Evolutionary conservation across 176 grass and related monocot genomes (phyloP), one percentile per base, ranked within the genome.

Genomic region (Phragmites australis): DNA sequence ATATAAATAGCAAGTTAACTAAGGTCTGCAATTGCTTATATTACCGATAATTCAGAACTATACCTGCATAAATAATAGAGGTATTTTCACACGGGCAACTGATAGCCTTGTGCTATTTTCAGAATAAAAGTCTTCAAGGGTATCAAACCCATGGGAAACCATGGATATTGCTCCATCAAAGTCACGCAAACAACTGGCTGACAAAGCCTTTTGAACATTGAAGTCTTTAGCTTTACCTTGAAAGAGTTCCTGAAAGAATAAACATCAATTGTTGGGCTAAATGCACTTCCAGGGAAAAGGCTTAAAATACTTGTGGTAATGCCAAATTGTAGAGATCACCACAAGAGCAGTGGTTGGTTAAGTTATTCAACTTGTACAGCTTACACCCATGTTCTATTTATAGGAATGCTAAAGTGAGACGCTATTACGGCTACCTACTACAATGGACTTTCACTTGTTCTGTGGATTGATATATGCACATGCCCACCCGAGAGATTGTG

Each of bases 91-190:
- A 47, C 32, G 25, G 19, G 72, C 12, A 81, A 94, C 48, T 44
- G 71, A 85, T 11, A 80, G 52, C 59, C 85, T 90, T 77, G 90
- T 92, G 63, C 86, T 94, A 68, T 68, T 90, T 77, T 89, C 61
- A 32, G 77, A 74, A 85, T 97, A 97, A 70, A 97, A 97, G 12
- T 90, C 88, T 59, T 94, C 92, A 81, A 94, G 54, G 56, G 48
- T 82, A 79, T 82, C 49, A 72, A 83, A 97, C 43, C 92, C 95
- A 89, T 92, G 86, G 59, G 95, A 87, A 88, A 97, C 46, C 81
- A 92, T 92, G 22, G 95, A 97, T 90, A 97, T 87, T 60, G 90
- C 85, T 83, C 47, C 78, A 88, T 97, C 95, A 85, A 97, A 98
- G 59, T 94, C 95, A 68, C 88, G 72, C 57, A 94, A 54, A 83